Percentiles rank a stretch among this genome's conserved stretches.
These are phyloP conservation scores for Colletotrichum godetiae DNA, from an alignment of 2,329 filamentous ascomycete genomes.

Conservation along the genomic window DNA sequence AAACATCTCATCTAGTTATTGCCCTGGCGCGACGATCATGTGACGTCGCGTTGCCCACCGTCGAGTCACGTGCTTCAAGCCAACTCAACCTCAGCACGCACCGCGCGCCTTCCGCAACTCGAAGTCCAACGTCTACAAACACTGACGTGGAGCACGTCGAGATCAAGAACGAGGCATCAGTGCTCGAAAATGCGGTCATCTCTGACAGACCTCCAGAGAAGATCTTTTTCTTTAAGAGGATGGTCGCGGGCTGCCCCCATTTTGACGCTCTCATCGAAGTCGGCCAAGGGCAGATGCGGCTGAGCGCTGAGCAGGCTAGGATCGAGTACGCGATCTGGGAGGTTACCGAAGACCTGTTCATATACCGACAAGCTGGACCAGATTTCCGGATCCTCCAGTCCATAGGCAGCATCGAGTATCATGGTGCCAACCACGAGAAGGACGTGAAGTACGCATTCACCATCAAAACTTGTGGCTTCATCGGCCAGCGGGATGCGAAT, in stretches of 20 bases:
- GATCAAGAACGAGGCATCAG: not conserved
- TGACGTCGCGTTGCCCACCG: not conserved
- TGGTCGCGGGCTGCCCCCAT: not conserved
- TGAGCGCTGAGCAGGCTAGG: not conserved
- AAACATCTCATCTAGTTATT: not conserved
- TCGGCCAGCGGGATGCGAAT: not conserved
- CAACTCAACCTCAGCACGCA: too few species aligned
- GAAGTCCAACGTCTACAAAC: too few species aligned
- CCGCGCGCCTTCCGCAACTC: too few species aligned
- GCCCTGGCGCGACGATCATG: not conserved
- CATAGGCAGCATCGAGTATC: rapidly evolving
- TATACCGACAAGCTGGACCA: not conserved
- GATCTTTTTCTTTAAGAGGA: constrained; percentile 12
- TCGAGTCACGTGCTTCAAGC: too few species aligned
- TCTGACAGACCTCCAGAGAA: not conserved
- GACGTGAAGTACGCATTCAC: not conserved
- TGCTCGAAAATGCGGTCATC: not conserved
- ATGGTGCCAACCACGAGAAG: rapidly evolving
- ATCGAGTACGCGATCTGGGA: not conserved
- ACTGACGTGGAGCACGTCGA: not conserved
- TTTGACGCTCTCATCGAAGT: constrained; percentile 1
- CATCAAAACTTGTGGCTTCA: not conserved
- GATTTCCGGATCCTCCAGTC: not conserved
- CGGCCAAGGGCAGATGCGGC: not conserved
- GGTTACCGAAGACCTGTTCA: not conserved